Conservation (phyloP, 1,284 basidiomycete genomes). For the Ganoderma sinense region DNA sequence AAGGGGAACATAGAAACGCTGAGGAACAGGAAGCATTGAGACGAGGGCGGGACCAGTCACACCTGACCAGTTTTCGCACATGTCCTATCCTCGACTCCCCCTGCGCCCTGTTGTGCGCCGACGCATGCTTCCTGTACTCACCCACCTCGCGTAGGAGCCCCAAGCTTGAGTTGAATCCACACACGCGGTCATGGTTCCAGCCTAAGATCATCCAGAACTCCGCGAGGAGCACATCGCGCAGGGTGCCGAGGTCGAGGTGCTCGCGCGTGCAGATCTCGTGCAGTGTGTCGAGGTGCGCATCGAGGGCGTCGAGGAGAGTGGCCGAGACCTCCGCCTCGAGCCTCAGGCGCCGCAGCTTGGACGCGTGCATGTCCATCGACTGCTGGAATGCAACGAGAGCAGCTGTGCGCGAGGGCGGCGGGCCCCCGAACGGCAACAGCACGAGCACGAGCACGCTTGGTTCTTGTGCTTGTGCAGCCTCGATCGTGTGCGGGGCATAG, state of each 20-base stretch:
- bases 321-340: slow-evolving; percentile 67
- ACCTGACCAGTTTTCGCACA: slow-evolving; percentile 69
- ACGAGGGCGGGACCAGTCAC: slow-evolving; percentile 62
- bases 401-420: slow-evolving; percentile 49
- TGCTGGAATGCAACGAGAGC: slow-evolving; percentile 61
- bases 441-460: slow-evolving; percentile 46
- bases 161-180: slow-evolving; percentile 57
- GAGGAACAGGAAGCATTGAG: slow-evolving; percentile 67
- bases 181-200: slow-evolving; percentile 57
- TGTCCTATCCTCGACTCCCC: too few relatives aligned
- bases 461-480: slow-evolving; percentile 52
- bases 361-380: slow-evolving; percentile 66
- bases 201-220: slow-evolving; percentile 74
- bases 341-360: slow-evolving; percentile 60
- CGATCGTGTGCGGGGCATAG: slow-evolving; percentile 68
- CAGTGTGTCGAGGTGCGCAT: slow-evolving; percentile 61
- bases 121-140: slow-evolving; percentile 63
- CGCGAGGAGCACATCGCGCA: slow-evolving; percentile 61
- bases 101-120: too few relatives aligned
- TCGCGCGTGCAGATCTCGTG: slow-evolving; percentile 67
- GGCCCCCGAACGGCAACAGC: slow-evolving; percentile 54
- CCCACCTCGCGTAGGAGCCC: slow-evolving; percentile 60
- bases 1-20: slow-evolving; percentile 74
- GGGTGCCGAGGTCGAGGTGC: slow-evolving; percentile 51
- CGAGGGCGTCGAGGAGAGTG: slow-evolving; percentile 62